A percentile compares a stretch with the other conserved stretches of the same genome.
These are phyloP conservation scores for Yarrowia galli DNA, from an alignment of 1,139 yeast species.

Conservation along the genomic window DNA sequence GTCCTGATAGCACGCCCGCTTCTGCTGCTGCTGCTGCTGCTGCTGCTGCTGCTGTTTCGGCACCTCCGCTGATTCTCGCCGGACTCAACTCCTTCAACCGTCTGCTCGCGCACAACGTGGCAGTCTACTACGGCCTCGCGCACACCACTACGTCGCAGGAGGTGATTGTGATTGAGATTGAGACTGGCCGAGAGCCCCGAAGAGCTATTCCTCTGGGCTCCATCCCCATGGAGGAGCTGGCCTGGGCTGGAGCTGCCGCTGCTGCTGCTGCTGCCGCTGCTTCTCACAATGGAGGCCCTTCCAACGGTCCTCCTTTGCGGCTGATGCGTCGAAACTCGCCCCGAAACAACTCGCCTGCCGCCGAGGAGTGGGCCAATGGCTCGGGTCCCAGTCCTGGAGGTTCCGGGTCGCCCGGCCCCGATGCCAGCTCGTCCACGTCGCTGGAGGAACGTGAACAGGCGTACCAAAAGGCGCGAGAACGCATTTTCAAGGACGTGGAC, in stretches of 20 bases:
- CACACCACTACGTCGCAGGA: slow-evolving; percentile 41
- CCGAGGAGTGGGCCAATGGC: slow-evolving; percentile 37
- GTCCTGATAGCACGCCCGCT: neutral
- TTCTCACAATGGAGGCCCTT: slow-evolving; percentile 1
- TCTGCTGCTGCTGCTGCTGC: too few species aligned
- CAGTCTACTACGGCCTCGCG: slow-evolving; percentile 60
- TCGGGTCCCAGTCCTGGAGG: slow-evolving; percentile 1
- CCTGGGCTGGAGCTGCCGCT: slow-evolving; percentile 24
- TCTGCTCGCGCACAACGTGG: slow-evolving; percentile 69
- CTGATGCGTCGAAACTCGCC: slow-evolving; percentile 37
- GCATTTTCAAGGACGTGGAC: slow-evolving; percentile 53
- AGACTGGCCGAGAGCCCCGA: slow-evolving; percentile 29
- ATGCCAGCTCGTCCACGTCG: slow-evolving; percentile 23
- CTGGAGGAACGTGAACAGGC: slow-evolving; percentile 53
- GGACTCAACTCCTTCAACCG: slow-evolving; percentile 68
- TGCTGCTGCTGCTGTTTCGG: neutral
- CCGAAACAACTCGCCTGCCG: slow-evolving; percentile 27
- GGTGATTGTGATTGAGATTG: slow-evolving; percentile 39
- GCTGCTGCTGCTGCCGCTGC: slow-evolving; percentile 2
- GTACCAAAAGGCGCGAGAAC: slow-evolving; percentile 57
- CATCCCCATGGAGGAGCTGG: slow-evolving; percentile 29
- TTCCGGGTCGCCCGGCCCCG: slow-evolving; percentile 9
- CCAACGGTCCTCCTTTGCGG: slow-evolving; percentile 37
- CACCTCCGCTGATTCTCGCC: slow-evolving; percentile 19
- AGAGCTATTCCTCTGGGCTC: slow-evolving; percentile 23